Evolutionary conservation across 495 filamentous ascomycete genomes (phyloP).

Genomic region (Xylaria bambusicola): DNA sequence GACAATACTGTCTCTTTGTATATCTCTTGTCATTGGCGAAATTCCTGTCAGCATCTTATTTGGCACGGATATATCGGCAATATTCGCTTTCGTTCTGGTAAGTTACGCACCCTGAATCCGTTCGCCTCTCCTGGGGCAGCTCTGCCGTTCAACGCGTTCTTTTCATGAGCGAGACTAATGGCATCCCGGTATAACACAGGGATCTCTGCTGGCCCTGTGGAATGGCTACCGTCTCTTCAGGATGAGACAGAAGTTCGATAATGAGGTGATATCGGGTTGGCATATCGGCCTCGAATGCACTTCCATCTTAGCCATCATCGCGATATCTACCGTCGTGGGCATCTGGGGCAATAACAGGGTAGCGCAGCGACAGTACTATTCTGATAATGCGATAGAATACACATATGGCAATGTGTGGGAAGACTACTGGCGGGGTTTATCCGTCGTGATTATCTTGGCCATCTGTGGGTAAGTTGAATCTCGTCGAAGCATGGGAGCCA

Average conservation of each 20-base stretch:
- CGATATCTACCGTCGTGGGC: background rate
- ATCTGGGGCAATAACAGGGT: background rate
- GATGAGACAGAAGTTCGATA: constrained; percentile 1
- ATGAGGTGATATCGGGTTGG: constrained; percentile 6
- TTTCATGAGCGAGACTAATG: background rate
- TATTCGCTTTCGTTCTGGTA: constrained; percentile 3
- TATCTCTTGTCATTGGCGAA: background rate
- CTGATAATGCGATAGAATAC: no score
- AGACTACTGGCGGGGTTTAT: background rate
- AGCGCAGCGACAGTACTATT: no score
- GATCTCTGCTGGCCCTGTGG: constrained; percentile 4
- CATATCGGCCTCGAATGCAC: background rate
- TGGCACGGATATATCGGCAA: background rate
- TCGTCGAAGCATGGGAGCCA: background rate
- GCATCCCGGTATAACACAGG: background rate
- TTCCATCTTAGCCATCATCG: background rate
- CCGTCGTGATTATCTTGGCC: background rate
- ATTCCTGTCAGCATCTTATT: background rate
- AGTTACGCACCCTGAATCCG: background rate
- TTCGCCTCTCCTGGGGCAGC: no score
- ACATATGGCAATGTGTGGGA: no score
- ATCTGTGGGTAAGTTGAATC: constrained; percentile 1
- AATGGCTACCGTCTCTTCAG: constrained; percentile 10
- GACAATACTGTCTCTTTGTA: background rate
- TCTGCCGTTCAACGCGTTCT: no score